Evolutionary conservation across 306 rosid species (phyloP).

Genomic region (Rubus parviflorus): DNA sequence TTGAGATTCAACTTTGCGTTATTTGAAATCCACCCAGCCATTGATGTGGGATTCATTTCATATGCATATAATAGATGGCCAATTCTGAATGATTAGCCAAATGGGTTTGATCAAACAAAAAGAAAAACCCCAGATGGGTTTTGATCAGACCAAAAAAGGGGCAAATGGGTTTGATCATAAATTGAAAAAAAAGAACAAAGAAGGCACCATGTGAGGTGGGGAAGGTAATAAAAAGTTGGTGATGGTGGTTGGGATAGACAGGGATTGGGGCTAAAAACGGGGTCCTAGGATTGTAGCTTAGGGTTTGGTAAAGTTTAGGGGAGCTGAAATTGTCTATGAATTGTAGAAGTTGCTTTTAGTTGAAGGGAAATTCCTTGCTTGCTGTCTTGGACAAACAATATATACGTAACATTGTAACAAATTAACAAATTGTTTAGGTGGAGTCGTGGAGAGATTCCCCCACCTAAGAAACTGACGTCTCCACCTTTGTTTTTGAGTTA

Average conservation of each 20-base stretch:
- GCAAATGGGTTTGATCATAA: neutral
- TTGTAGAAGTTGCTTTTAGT: conserved; percentile 15
- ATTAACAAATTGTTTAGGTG: conserved; percentile 1
- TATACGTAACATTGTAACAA: conserved; percentile 10
- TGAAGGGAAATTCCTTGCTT: conserved; percentile 47
- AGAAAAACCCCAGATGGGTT: no score
- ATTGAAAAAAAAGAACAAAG: conserved; percentile 1
- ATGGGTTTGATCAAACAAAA: no score
- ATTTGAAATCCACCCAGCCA: conserved; percentile 27
- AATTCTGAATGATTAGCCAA: neutral
- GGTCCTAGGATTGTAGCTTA: neutral
- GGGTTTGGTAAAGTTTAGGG: neutral
- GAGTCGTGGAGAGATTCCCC: conserved; percentile 10
- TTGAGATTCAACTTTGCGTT: conserved; percentile 23
- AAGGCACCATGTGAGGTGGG: conserved; percentile 35
- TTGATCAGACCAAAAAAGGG: no score
- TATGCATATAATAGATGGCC: neutral
- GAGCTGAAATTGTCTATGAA: neutral
- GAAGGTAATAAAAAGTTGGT: conserved; percentile 34
- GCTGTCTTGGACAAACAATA: conserved; percentile 30
- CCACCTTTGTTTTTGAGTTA: neutral
- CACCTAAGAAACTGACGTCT: conserved; percentile 5
- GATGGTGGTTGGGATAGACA: conserved; percentile 17
- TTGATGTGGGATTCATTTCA: conserved; percentile 14
- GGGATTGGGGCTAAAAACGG: neutral